Base-by-base conservation (phyloP, 257 asterid genomes). In the Solanum chiquidenum region DNA sequence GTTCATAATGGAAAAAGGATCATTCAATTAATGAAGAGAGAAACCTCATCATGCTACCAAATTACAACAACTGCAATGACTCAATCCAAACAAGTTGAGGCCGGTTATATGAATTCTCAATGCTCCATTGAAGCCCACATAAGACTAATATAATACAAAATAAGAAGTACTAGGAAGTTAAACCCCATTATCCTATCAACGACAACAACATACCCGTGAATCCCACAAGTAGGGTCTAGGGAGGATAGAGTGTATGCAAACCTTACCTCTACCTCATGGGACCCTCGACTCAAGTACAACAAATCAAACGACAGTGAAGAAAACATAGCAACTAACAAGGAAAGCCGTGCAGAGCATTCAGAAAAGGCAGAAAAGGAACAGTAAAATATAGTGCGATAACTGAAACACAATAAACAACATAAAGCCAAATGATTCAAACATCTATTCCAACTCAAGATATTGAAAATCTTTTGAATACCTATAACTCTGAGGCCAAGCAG, bases 401-500 rank as follows among this genome's bases (percentile, higher is more conserved):
- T n/a, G 16, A 62, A n/a, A 62, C 71, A 62, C 71, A 62, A 62
- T 62, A 64, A 64, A 66, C 73, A 66, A 12, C 34, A 25, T 1
- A 11, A 76, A n/a, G 23, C 60, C 34, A 77, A 13, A 40, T 77
- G 84, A 42, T 44, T 42, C 85, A 82, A 29, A 49, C 12, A 85
- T 68, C 21, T 64, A 40, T 62, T 68, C 9, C 60, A 38, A 62
- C 66, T 35, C 62, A 37, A 27, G 40, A 11, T 68, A 23, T 33
- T 60, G 29, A 52, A 52, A 55, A 66, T 8, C 27, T 40, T 49
- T 27, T 12, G 42, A 82, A 46, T 86, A 96, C 99, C 99, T 93
- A 91, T 95, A 96, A 94, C 98, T 96, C 84, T 95, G 99, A 93
- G 99, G 99, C 99, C 99, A 96, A 76, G 96, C 89, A 66, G 95